A percentile compares a stretch with the other conserved stretches of the same genome.
Conservation (phyloP, 192 early-diverging fungal species). For the Lobosporangium transversale region DNA sequence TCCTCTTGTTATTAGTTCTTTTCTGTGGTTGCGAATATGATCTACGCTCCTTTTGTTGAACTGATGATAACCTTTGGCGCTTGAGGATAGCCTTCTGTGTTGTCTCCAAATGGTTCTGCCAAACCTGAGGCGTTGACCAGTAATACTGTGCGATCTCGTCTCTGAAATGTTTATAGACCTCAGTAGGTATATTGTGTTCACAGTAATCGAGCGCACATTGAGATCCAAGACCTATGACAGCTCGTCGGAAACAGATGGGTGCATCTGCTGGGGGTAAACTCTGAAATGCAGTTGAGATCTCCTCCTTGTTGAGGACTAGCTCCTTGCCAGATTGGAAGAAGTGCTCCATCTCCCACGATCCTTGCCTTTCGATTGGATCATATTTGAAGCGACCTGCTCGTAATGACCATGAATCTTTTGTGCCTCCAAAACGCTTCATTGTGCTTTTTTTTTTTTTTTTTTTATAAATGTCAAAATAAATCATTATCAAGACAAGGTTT, state of each 20-base stretch:
- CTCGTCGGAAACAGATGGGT: conserved; percentile 37
- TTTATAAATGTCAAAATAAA: background rate
- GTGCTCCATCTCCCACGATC: conserved; percentile 29
- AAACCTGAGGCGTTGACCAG: conserved; percentile 13
- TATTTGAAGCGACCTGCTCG: background rate
- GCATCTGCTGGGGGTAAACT: conserved; percentile 15
- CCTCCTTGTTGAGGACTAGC: conserved; percentile 20
- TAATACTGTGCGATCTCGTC: conserved; percentile 17
- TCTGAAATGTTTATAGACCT: conserved; percentile 17
- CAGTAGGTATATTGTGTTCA: conserved; percentile 34
- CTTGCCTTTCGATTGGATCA: conserved; percentile 1
- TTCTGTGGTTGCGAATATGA: too few relatives aligned
- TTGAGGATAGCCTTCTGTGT: too few relatives aligned
- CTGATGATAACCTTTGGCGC: too few relatives aligned
- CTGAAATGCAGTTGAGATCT: conserved; percentile 27
- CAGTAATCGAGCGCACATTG: conserved; percentile 41
- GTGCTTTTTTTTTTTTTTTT: too few relatives aligned
- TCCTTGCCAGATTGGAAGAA: conserved; percentile 28
- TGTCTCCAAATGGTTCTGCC: too few relatives aligned
- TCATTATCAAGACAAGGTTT: too few relatives aligned
- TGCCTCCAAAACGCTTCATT: conserved; percentile 31
- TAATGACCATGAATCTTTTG: conserved; percentile 24
- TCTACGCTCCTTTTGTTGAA: too few relatives aligned
- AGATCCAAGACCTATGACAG: conserved; percentile 39
- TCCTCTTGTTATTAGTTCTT: too few relatives aligned